Evolutionary conservation across 768 basidiomycete species (phyloP).

Genomic region (Pulveroboletus sp.): DNA sequence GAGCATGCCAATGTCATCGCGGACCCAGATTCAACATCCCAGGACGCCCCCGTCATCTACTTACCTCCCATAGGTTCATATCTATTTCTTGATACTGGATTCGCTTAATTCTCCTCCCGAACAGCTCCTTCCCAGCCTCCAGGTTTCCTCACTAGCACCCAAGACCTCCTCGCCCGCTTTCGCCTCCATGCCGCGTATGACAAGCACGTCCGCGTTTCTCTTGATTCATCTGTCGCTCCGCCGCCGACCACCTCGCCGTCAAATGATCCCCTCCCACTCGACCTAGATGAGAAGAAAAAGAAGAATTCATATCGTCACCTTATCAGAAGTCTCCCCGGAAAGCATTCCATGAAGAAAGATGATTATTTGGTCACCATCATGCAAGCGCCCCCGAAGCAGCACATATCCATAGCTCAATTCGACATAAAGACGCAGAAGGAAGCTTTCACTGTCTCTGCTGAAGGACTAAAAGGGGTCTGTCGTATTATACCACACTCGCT

Average conservation of each 20-base stretch:
- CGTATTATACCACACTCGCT: slow-evolving; percentile 8
- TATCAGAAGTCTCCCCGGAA: slow-evolving; percentile 72
- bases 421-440: slow-evolving; percentile 64
- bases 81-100: neutral
- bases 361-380: slow-evolving; percentile 64
- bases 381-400: slow-evolving; percentile 67
- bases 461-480: slow-evolving; percentile 70
- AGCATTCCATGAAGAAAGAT: slow-evolving; percentile 79
- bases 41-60: slow-evolving; percentile 21
- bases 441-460: slow-evolving; percentile 67
- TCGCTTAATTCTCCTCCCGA: slow-evolving; percentile 17
- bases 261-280: slow-evolving; percentile 45
- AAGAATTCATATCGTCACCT: slow-evolving; percentile 75
- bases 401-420: slow-evolving; percentile 55
- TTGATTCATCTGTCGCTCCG: slow-evolving; percentile 17
- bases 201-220: slow-evolving; percentile 66
- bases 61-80: slow-evolving; percentile 32
- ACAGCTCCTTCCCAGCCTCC: slow-evolving; percentile 30
- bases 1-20: slow-evolving; percentile 52
- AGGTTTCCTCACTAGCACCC: slow-evolving; percentile 61
- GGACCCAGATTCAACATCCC: slow-evolving; percentile 48
- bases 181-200: slow-evolving; percentile 71
- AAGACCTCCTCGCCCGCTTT: slow-evolving; percentile 74
- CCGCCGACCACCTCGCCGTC: slow-evolving; percentile 29
- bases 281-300: slow-evolving; percentile 60